Base-by-base conservation (phyloP, 805 yeast species). In the Metschnikowia matae region DNA sequence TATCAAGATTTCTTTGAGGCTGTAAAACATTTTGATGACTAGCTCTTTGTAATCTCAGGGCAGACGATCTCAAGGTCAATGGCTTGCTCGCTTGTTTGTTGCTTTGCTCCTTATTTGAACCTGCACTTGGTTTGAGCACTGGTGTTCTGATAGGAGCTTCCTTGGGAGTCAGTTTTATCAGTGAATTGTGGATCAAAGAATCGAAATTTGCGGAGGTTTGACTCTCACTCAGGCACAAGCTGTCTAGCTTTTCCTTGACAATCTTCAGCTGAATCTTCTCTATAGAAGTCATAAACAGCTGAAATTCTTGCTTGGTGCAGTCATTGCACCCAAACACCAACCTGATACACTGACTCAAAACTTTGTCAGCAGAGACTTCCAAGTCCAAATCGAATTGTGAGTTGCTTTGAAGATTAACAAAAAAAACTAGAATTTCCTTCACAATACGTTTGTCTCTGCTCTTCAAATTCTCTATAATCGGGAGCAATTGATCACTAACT, bases 401-500 rank as follows among this genome's bases (percentile, higher is more conserved):
- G 82, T 63, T 75, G 26, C 74, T 73, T n/a, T 74, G 73, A n/a
- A 87, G 76, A 15, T 80, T 66, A 1, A 65, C 65, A 41, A 80
- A 83, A 39, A 81, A 76, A 20, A 71, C 77, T 17, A 83, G 59
- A 3, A 82, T 71, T 23, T 78, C 71, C 58, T 72, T 62, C 40
- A 87, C 75, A 37, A 88, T 82, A 40, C 81, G 69, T 14, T 87
- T 77, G 59, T 87, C 91, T 53, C 94, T 73, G 26, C 94, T 84
- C 64, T 89, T 89, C 77, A 89, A 79, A 14, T 81, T 80, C 57
- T 80, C 79, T 50, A 92, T 71, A 20, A 92, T 68, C 0, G 97
- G 97, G n/a, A 94, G 67, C 36, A 94, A 72, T 48, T 85, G 88
- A 44, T 92, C 97, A 34, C 77, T 75, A 33, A 90, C 80, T 2